A percentile compares a stretch with the other conserved stretches of the same genome.
Conservation (phyloP, 345 rosid species). For the Gossypioides kirkii region DNA sequence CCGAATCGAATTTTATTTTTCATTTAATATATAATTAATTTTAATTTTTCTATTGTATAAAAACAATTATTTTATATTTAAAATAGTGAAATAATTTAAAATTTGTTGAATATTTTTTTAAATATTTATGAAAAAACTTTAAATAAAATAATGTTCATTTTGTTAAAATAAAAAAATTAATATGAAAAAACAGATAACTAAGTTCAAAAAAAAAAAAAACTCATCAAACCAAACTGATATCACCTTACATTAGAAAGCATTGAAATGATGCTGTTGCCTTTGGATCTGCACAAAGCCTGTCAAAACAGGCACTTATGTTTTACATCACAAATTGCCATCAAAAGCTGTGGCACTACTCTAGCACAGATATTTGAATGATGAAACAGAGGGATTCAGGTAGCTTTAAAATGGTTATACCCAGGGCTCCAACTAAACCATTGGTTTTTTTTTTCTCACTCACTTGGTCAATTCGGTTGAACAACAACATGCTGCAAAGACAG, state of each 20-base stretch:
- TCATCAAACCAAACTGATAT: too few relatives aligned
- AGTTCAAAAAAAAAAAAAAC: too few relatives aligned
- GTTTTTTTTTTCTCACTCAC: background rate
- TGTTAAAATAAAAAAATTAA: too few relatives aligned
- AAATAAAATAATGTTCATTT: too few relatives aligned
- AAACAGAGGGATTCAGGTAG: background rate
- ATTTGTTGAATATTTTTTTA: too few relatives aligned
- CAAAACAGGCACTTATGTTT: background rate
- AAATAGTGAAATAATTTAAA: too few relatives aligned
- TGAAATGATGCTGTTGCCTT: background rate
- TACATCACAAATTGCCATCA: background rate
- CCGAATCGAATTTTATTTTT: too few relatives aligned
- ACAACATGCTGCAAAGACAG: slow-evolving; percentile 44
- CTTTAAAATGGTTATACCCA: background rate
- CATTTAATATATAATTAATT: too few relatives aligned
- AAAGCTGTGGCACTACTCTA: background rate
- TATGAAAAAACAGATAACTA: too few relatives aligned
- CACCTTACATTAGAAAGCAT: background rate
- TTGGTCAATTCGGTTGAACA: slow-evolving; percentile 36
- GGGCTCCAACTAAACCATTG: background rate
- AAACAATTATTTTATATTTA: too few relatives aligned
- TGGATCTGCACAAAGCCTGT: background rate
- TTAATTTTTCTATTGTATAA: too few relatives aligned
- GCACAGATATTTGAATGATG: background rate
- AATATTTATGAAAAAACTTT: too few relatives aligned